A percentile compares a stretch with the other conserved stretches of the same genome.
Evolutionary conservation across 2,329 filamentous ascomycete species (phyloP).

Genomic region (Myrmaecium sp.): DNA sequence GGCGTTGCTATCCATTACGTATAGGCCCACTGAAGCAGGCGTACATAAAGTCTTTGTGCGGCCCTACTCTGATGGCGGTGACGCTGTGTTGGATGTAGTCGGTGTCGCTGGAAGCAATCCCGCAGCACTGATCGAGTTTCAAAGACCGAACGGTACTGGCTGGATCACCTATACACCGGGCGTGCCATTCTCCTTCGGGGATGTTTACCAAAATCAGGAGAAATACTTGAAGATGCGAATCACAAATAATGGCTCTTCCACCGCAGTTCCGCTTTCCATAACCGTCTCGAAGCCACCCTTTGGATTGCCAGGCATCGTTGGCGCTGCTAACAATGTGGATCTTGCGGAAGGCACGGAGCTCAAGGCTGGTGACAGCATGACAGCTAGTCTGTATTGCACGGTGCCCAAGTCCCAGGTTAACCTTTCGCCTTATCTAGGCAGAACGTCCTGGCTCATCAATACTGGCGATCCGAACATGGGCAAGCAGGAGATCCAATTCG

Average conservation of each 20-base stretch:
- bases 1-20: conserved; percentile 28
- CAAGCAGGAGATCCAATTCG: conserved; percentile 37
- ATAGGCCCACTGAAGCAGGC: conserved; percentile 29
- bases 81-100: conserved; percentile 29
- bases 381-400: conserved; percentile 37
- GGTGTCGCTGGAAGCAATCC: conserved; percentile 34
- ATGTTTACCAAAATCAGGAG: conserved; percentile 35
- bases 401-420: conserved; percentile 43
- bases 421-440: conserved; percentile 30
- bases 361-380: conserved; percentile 31
- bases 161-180: conserved; percentile 33
- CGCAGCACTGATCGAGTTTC: conserved; percentile 36
- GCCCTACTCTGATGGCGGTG: conserved; percentile 35
- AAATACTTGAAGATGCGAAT: conserved; percentile 34
- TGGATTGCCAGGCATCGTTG: conserved; percentile 36
- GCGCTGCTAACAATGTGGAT: conserved; percentile 38
- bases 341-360: conserved; percentile 40
- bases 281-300: conserved; percentile 47
- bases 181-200: conserved; percentile 36
- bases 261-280: conserved; percentile 33
- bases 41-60: conserved; percentile 34
- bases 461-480: conserved; percentile 35
- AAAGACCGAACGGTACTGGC: conserved; percentile 31
- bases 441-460: conserved; percentile 39
- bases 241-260: conserved; percentile 30